phyloP scores from a whole-genome alignment of 2,329 filamentous ascomycete genomes.

The Colletotrichum orbiculare region DNA sequence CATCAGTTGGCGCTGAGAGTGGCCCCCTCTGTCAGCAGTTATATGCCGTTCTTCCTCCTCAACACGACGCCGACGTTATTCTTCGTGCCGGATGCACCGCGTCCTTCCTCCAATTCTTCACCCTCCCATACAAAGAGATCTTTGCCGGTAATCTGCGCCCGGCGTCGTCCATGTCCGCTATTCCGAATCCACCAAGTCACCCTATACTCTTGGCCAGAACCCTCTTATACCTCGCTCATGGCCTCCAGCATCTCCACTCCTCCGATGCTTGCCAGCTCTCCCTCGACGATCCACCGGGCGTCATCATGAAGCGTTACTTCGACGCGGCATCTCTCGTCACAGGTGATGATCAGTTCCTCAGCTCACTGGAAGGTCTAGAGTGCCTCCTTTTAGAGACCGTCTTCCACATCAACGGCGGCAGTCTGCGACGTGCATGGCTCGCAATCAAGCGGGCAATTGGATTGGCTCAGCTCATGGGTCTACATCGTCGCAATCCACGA shows the following conservation, averaged over 20 bases:
- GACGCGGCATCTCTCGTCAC: slow-evolving; percentile 43
- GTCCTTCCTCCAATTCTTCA: slow-evolving; percentile 7
- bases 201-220: slow-evolving; percentile 5
- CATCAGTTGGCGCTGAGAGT: background rate
- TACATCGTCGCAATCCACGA: slow-evolving; percentile 44
- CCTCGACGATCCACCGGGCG: slow-evolving; percentile 39
- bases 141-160: slow-evolving; percentile 8
- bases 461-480: slow-evolving; percentile 53
- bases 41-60: background rate
- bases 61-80: background rate
- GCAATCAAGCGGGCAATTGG: slow-evolving; percentile 50
- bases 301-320: slow-evolving; percentile 44
- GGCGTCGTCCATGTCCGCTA: background rate
- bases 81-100: background rate
- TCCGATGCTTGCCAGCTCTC: slow-evolving; percentile 38
- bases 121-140: background rate
- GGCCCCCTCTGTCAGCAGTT: background rate
- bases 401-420: slow-evolving; percentile 51
- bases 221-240: slow-evolving; percentile 10
- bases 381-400: slow-evolving; percentile 54
- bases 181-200: background rate
- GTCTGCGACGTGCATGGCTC: slow-evolving; percentile 53
- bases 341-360: slow-evolving; percentile 50
- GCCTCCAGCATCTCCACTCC: slow-evolving; percentile 20
- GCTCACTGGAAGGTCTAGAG: slow-evolving; percentile 52